Conservation (phyloP, 805 yeast genomes). For the Lachancea waltii region DNA sequence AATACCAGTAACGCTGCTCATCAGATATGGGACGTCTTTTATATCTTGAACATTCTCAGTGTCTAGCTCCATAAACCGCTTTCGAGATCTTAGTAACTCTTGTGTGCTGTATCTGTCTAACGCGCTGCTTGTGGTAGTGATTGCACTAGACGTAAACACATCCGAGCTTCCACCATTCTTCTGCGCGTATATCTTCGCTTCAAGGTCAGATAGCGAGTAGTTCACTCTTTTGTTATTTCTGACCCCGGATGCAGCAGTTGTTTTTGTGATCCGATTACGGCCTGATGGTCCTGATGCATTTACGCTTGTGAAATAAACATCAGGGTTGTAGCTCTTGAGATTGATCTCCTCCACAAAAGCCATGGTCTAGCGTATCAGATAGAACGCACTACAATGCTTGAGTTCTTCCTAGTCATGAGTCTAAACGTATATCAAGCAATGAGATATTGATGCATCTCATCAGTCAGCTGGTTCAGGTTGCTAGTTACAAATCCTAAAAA, state of each 20-base stretch:
- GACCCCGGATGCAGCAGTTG: constrained; percentile 14
- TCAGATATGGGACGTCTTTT: constrained; percentile 25
- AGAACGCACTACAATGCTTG: not conserved
- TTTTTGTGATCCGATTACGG: constrained; percentile 18
- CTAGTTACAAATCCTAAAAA: no score
- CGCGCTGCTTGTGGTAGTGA: constrained; percentile 12
- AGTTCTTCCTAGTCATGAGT: not conserved
- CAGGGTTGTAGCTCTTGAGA: constrained; percentile 28
- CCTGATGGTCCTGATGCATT: constrained; percentile 16
- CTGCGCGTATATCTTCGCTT: constrained; percentile 25
- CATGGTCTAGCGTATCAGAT: constrained; percentile 1
- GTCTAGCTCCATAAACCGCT: constrained; percentile 30
- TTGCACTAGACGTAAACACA: constrained; percentile 8
- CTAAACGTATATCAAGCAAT: no score
- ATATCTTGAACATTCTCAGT: constrained; percentile 28
- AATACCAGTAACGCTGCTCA: constrained; percentile 28
- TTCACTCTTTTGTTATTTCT: constrained; percentile 30
- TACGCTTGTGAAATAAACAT: constrained; percentile 26
- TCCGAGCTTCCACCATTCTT: constrained; percentile 9
- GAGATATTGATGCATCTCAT: no score
- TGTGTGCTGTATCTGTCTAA: constrained; percentile 24
- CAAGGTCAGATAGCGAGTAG: constrained; percentile 32
- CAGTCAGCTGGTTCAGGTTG: no score
- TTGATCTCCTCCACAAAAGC: constrained; percentile 30
- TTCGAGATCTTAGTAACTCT: constrained; percentile 28